Evolutionary conservation across 352 stramenopile genomes (phyloP).

Genomic region (Peronospora tabacina): DNA sequence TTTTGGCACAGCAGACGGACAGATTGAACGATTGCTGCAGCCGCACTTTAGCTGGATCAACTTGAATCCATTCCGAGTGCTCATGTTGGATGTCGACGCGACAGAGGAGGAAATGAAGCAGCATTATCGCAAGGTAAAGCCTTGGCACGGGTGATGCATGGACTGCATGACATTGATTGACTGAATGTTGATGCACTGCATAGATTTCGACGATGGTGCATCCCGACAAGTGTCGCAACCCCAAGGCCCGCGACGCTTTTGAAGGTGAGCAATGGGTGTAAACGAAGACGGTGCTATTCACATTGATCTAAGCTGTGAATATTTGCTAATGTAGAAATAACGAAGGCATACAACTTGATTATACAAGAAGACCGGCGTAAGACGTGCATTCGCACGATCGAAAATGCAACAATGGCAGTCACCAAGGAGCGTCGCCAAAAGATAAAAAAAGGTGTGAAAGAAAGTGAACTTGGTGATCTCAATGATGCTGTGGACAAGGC

Average conservation of each 20-base stretch:
- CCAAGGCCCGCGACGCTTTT: constrained; percentile 74
- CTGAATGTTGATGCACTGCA: neutral
- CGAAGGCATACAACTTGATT: constrained; percentile 82
- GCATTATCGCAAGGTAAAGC: constrained; percentile 77
- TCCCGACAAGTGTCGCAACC: constrained; percentile 73
- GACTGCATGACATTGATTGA: neutral
- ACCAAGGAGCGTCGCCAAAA: constrained; percentile 67
- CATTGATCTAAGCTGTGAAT: neutral
- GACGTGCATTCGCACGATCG: constrained; percentile 68
- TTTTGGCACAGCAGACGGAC: constrained; percentile 59
- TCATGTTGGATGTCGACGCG: constrained; percentile 83
- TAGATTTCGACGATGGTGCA: constrained; percentile 86
- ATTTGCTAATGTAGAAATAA: constrained; percentile 48
- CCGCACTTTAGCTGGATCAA: constrained; percentile 83
- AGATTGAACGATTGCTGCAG: constrained; percentile 59
- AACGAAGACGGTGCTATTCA: neutral
- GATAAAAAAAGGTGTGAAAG: constrained; percentile 78
- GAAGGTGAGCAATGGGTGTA: constrained; percentile 45
- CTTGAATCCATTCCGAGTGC: constrained; percentile 81
- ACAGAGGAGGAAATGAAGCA: constrained; percentile 88
- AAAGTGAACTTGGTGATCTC: constrained; percentile 53
- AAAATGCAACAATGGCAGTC: constrained; percentile 56
- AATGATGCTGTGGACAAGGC: constrained; percentile 64
- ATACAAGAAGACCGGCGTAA: constrained; percentile 80
- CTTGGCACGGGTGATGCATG: neutral